Evolutionary conservation across 345 rosid species (phyloP), one percentile per base, ranked within the genome.

Genomic region (Arabidopsis suecica): DNA sequence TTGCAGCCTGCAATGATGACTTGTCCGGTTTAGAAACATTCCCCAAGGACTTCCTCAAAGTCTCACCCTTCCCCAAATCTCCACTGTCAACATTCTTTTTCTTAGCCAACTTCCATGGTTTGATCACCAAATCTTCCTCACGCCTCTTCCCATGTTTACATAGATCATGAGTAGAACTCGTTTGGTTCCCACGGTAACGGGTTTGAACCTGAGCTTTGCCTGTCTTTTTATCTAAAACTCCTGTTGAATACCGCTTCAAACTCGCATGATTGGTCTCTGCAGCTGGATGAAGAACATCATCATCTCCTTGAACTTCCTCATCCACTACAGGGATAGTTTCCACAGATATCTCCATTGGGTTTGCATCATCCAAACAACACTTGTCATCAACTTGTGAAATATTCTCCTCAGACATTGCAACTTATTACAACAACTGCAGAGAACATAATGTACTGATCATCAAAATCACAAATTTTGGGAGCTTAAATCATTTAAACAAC

Each of bases 161-260:
- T 13, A 80, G 65, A 80, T 91, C 97, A 82, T 91, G 98, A 76
- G 96, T 88, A 4, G 98, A 91, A 50, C 96, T 88, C 22, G 68
- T 65, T 32, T 88, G 82, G 81, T 85, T 77, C 61, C 83, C 83
- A 32, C 86, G 91, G 78, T 88, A 93, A 64, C 87, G 90, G 1
- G 97, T 83, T 25, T 67, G 64, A 77, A 71, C 62, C 14, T 67
- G 77, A 67, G 78, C 68, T 65, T 77, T 80, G 33, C 62, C 62
- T 9, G 66, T 81, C 45, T 5, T 45, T 71, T 68, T 54, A 16
- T 65, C 69, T 11, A 83, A 48, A 32, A 49, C 81, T 50, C 86
- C 87, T 6, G 82, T 83, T 1, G 91, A 82, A 38, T 36, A 50
- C 65, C 87, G 83, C 81, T 82, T 84, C 34, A 9, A 7, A 30